Conservation (phyloP, 441 rosid genomes). For the Biscutella laevigata region DNA sequence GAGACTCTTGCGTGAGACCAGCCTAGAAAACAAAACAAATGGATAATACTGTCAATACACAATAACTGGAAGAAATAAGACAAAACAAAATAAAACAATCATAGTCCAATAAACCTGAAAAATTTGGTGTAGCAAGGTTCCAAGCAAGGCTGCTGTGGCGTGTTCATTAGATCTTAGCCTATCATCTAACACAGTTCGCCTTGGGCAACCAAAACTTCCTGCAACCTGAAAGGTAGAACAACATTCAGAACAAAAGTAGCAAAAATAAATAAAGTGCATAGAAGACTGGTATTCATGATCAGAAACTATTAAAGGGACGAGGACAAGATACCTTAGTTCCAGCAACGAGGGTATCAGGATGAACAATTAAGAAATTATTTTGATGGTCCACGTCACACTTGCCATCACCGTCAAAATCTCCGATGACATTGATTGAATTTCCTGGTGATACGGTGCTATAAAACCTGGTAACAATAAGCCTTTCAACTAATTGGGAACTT, state of each 20-base stretch:
- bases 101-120: conserved; percentile 55
- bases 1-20: conserved; percentile 63
- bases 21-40: conserved; percentile 45
- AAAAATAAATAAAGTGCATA: conserved; percentile 12
- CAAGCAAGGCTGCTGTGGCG: conserved; percentile 71
- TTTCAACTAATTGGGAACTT: conserved; percentile 3
- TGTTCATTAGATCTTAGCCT: conserved; percentile 71
- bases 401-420: conserved; percentile 70
- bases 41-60: conserved; percentile 11
- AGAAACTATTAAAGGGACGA: neutral
- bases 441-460: conserved; percentile 84
- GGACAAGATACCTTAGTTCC: conserved; percentile 72
- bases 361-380: conserved; percentile 66
- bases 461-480: conserved; percentile 43
- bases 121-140: conserved; percentile 92
- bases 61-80: conserved; percentile 15
- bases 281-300: conserved; percentile 18
- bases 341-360: conserved; percentile 83
- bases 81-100: neutral
- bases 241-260: conserved; percentile 7
- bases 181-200: conserved; percentile 90
- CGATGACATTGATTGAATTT: conserved; percentile 85
- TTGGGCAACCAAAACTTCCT: conserved; percentile 74
- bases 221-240: conserved; percentile 57
- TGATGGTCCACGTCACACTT: conserved; percentile 66